Base-by-base conservation (phyloP, 768 basidiomycete genomes). In the Tylopilus rubrobrunneus region DNA sequence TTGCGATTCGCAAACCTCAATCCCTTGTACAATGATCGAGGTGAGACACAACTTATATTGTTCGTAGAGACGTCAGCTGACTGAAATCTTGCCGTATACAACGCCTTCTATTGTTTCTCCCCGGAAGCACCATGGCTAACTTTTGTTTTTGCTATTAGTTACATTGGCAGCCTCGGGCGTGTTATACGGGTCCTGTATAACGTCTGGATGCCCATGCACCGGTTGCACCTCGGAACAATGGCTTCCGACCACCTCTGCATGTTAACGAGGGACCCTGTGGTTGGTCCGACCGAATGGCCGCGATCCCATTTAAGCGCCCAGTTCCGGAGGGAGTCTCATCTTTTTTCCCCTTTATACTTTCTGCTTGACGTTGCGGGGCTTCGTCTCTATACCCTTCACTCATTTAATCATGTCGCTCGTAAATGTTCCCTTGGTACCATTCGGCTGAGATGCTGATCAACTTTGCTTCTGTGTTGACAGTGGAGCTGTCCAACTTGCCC, bases 361-460 rank as follows among this genome's bases (percentile, higher is more conserved):
- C 60, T 48, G 52, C 59, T 57, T 51, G 69, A 71, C 76, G 76
- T 77, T 73, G 77, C 77, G 51, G 77, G 76, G 53, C 77, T 70
- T 71, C 76, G 75, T 74, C 74, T 66, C 47, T 62, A 62, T 62
- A 61, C 63, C 48, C 64, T 54, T 59, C 46, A 19, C n/a, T 46
- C 23, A 1, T 45, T 51, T 52, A 6, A 61, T 52, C 21, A 65
- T 67, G 67, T 45, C 65, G 46, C 63, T 52, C 61, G 63, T 68
- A 54, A 56, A 61, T 4, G 37, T 15, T 31, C 15, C 25, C 44
- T 28, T 39, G 39, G 27, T 23, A 23, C 27, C 17, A 31, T 45
- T 33, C 27, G 21, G 21, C 9, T 1, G 29, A 31, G 42, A 19
- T 12, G 7, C 39, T 33, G n/a, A 19, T 43, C 50, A 23, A 63